Percentiles rank a stretch among this genome's conserved stretches.
Conservation (phyloP, 768 basidiomycete species). For the Pisolithus tinctorius region DNA sequence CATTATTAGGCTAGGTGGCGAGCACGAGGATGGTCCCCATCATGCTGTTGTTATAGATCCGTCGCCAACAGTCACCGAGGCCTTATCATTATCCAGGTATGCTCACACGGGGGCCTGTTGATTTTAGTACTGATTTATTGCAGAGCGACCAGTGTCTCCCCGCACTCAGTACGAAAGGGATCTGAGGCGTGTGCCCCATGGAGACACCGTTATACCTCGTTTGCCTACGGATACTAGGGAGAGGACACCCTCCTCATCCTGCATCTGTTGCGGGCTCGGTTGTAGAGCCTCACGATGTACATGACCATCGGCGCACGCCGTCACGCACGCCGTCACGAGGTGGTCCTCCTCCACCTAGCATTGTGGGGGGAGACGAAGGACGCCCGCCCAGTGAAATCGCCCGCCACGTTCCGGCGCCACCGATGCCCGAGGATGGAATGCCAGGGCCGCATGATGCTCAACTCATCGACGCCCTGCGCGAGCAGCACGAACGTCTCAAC, state of each 20-base stretch:
- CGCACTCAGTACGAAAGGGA: constrained; percentile 2
- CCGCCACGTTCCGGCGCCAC: constrained; percentile 18
- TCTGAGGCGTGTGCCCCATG: constrained; percentile 5
- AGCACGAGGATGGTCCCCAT: constrained; percentile 1
- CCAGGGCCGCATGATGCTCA: constrained; percentile 24
- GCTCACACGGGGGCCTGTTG: background rate
- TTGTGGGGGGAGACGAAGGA: constrained; percentile 13
- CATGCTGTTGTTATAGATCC: constrained; percentile 1
- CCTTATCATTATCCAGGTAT: constrained; percentile 9
- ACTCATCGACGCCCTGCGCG: constrained; percentile 40
- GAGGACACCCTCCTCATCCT: background rate
- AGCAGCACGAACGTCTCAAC: constrained; percentile 47
- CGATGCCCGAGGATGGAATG: constrained; percentile 7
- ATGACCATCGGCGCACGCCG: background rate
- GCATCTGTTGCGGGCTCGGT: background rate
- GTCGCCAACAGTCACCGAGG: background rate
- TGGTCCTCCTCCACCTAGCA: constrained; percentile 4
- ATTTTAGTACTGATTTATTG: constrained; percentile 2
- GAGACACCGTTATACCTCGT: constrained; percentile 9
- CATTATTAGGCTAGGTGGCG: constrained; percentile 22
- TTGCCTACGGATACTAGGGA: constrained; percentile 5
- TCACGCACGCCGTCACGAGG: constrained; percentile 14
- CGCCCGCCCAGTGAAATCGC: constrained; percentile 21
- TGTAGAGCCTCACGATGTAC: background rate
- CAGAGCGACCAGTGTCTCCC: constrained; percentile 14